A percentile compares a stretch with the other conserved stretches of the same genome.
Evolutionary conservation across 441 rosid species (phyloP).

Genomic region (Jatropha multifida): DNA sequence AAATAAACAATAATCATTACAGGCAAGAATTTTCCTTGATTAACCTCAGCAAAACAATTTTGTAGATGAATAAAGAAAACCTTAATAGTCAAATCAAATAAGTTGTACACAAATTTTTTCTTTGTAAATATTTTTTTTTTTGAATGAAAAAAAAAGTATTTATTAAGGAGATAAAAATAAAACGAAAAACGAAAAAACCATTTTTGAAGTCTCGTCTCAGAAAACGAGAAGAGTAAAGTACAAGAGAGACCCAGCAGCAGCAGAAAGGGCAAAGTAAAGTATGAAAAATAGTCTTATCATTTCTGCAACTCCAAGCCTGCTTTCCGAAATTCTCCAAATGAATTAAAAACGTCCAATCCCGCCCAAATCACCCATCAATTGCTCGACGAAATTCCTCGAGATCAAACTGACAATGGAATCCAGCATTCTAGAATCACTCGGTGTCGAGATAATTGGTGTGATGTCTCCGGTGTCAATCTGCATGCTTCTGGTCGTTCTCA

Average conservation of each 20-base stretch:
- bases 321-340: not conserved
- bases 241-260: not conserved
- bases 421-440: conserved; percentile 75
- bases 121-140: too few species aligned
- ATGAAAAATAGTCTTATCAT: not conserved
- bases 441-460: conserved; percentile 86
- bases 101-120: too few species aligned
- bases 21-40: too few species aligned
- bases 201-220: not conserved
- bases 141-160: too few species aligned
- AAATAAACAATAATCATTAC: too few species aligned
- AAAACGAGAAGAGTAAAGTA: not conserved
- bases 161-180: too few species aligned
- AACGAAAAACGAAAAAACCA: too few species aligned
- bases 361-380: conserved; percentile 15
- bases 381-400: conserved; percentile 31
- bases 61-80: too few species aligned
- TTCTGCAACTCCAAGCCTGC: not conserved
- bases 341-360: not conserved
- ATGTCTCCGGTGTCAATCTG: conserved; percentile 95
- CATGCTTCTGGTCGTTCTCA: conserved; percentile 88
- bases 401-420: conserved; percentile 58
- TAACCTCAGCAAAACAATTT: too few species aligned
- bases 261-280: not conserved
- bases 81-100: too few species aligned